Evolutionary conservation across 106 monocot species (phyloP).

Genomic region (Ottelia alismoides): DNA sequence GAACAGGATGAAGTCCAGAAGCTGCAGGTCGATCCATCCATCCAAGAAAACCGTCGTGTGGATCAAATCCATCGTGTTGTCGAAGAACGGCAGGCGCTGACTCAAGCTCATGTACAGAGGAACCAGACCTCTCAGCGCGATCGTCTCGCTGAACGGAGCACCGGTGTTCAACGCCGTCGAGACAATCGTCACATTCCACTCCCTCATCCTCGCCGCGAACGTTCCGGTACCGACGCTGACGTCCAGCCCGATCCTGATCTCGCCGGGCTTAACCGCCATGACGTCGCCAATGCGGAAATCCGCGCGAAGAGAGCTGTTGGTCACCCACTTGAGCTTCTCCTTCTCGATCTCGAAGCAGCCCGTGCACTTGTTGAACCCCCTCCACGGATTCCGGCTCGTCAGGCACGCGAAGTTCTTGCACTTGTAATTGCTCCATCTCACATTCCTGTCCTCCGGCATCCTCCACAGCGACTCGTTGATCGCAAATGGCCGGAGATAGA

Average conservation of each 20-base stretch:
- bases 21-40: conserved; percentile 34
- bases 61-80: conserved; percentile 90
- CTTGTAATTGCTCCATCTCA: conserved; percentile 61
- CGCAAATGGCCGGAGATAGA: conserved; percentile 40
- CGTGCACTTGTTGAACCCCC: conserved; percentile 58
- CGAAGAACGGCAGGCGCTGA: conserved; percentile 75
- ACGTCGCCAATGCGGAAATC: conserved; percentile 58
- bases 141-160: conserved; percentile 72
- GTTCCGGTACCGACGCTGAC: conserved; percentile 60
- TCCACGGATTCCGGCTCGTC: conserved; percentile 23
- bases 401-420: conserved; percentile 64
- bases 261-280: conserved; percentile 49
- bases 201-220: conserved; percentile 86
- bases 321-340: conserved; percentile 63
- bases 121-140: conserved; percentile 59
- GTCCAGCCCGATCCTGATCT: conserved; percentile 71
- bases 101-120: conserved; percentile 46
- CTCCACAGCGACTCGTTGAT: conserved; percentile 62
- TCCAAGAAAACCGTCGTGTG: conserved; percentile 41
- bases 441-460: conserved; percentile 53
- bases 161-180: conserved; percentile 66
- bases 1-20: conserved; percentile 28
- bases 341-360: conserved; percentile 75
- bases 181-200: conserved; percentile 67
- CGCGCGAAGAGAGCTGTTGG: conserved; percentile 21